phyloP scores from a whole-genome alignment of 1,139 yeast genomes.

The Suhomyces guaymorum region DNA sequence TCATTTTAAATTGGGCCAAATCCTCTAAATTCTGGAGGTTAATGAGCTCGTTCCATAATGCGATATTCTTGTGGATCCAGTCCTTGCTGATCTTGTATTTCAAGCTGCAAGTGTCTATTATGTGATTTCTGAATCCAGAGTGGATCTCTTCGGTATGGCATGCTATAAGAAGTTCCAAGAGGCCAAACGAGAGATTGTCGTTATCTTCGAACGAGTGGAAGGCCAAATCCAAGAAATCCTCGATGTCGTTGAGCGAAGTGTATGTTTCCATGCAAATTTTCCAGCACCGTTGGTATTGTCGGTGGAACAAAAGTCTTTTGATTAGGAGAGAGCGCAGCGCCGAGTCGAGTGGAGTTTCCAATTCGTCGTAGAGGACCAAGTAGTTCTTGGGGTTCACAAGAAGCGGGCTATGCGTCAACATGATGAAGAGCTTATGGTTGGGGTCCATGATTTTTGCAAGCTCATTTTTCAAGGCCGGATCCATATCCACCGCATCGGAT shows the following conservation, averaged over 20 bases:
- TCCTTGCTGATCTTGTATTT: slow-evolving; percentile 16
- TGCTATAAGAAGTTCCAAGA: slow-evolving; percentile 23
- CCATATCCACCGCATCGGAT: slow-evolving; percentile 5
- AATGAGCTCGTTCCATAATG: slow-evolving; percentile 8
- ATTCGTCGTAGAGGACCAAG: slow-evolving; percentile 21
- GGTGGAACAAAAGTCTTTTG: slow-evolving; percentile 33
- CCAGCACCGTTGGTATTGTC: slow-evolving; percentile 36
- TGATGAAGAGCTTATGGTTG: slow-evolving; percentile 30
- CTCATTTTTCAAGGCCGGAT: slow-evolving; percentile 20
- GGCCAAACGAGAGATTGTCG: slow-evolving; percentile 27
- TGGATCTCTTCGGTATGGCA: slow-evolving; percentile 16
- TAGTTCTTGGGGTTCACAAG: slow-evolving; percentile 34
- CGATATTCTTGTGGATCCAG: slow-evolving; percentile 10
- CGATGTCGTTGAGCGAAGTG: slow-evolving; percentile 38
- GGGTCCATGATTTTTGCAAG: slow-evolving; percentile 27
- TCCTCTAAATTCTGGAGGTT: slow-evolving; percentile 12
- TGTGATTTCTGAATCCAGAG: slow-evolving; percentile 20
- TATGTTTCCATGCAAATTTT: slow-evolving; percentile 25
- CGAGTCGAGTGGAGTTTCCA: slow-evolving; percentile 23
- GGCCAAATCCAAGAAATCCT: slow-evolving; percentile 35
- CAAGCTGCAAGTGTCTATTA: slow-evolving; percentile 25
- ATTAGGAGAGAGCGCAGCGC: slow-evolving; percentile 25
- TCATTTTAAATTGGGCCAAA: not conserved
- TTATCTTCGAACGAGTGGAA: slow-evolving; percentile 20
- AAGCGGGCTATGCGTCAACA: slow-evolving; percentile 37